Evolutionary conservation across 805 yeast genomes (phyloP).

Genomic region (Kazachstania africana): DNA sequence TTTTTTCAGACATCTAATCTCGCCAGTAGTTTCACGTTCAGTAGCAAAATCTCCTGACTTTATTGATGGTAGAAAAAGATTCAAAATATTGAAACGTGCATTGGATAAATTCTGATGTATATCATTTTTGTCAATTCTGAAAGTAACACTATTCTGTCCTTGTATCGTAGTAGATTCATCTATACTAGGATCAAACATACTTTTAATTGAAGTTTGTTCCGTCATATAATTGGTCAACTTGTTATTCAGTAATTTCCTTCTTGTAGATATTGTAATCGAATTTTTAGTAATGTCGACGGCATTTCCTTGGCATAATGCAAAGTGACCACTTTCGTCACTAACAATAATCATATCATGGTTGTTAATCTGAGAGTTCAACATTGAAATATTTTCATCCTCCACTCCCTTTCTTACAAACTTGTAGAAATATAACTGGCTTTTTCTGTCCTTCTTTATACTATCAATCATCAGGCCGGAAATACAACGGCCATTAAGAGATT

Average conservation of each 20-base stretch:
- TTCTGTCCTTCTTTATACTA: conserved; percentile 11
- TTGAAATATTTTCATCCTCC: conserved; percentile 6
- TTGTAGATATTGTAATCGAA: conserved; percentile 38
- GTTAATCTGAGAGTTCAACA: conserved; percentile 35
- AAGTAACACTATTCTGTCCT: conserved; percentile 28
- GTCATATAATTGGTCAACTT: conserved; percentile 7
- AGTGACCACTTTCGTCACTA: conserved; percentile 74
- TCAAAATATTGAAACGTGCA: conserved; percentile 66
- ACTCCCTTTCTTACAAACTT: conserved; percentile 34
- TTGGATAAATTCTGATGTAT: conserved; percentile 61
- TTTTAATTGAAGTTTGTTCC: conserved; percentile 4
- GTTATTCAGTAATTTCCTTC: conserved; percentile 38
- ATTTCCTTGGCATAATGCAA: conserved; percentile 56
- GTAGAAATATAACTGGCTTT: conserved; percentile 30
- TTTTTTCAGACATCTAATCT: conserved; percentile 7
- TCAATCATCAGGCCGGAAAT: conserved; percentile 39
- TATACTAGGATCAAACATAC: conserved; percentile 7
- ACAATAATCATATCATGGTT: conserved; percentile 55
- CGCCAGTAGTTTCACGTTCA: conserved; percentile 8
- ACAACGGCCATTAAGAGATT: conserved; percentile 46
- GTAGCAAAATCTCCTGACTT: conserved; percentile 23
- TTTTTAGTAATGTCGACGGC: conserved; percentile 35
- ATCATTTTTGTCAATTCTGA: conserved; percentile 73
- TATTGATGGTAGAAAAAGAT: conserved; percentile 40
- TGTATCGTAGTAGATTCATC: conserved; percentile 17